phyloP scores from a whole-genome alignment of 306 rosid genomes.

The peach (Prunus persica) region Prunus_persica_NCBIv2 NC_034009.1:42554001-42554500 shows the following conservation, averaged over 20 bases:
- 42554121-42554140: neutral
- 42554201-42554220: neutral
- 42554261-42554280: constrained; percentile 19
- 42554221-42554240: constrained; percentile 4
- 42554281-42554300: constrained; percentile 19
- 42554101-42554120: neutral
- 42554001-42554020: neutral
- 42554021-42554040: constrained; percentile 57
- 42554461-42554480: constrained; percentile 35
- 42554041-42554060: constrained; percentile 27
- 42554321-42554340: constrained; percentile 31
- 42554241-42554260: constrained; percentile 30
- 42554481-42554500: constrained; percentile 6
- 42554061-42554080: neutral
- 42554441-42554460: constrained; percentile 13
- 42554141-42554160: constrained; percentile 44
- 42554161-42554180: constrained; percentile 11
- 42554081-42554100: neutral
- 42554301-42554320: constrained; percentile 24
- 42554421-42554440: constrained; percentile 18
- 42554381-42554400: constrained; percentile 39
- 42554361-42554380: constrained; percentile 33
- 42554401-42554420: constrained; percentile 31
- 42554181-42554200: constrained; percentile 14
- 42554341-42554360: constrained; percentile 13